Base-by-base conservation (phyloP, 179 eudicot species). In the Silene coronaria region DNA sequence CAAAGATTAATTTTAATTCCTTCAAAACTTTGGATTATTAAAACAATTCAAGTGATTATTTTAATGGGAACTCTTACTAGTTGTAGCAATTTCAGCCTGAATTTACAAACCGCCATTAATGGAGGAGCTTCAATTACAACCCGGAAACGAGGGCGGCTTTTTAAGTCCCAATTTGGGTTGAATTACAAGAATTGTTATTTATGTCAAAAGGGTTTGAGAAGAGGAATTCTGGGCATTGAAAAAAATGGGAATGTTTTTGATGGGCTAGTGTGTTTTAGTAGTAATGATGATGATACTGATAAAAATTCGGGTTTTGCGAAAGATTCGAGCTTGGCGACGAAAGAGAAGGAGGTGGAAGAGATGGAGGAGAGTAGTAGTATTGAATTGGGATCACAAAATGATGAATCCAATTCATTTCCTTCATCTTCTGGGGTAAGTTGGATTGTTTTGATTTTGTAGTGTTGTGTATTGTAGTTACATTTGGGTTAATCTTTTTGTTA, bases 271-370 rank as follows among this genome's bases (percentile, higher is more conserved):
- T 87, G 93, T 60, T 84, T 76, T 36, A 86, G 83, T 78, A 71
- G 76, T 70, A 74, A 78, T 71, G 75, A 72, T 70, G 78, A 74
- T 23, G 77, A 59, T 22, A 86, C 73, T 48, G 80, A 70, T 53
- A 82, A 72, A 12, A 77, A 64, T 34, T 65, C 84, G n/a, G 7
- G 60, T 70, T 70, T 30, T 19, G 34, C 73, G 21, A 87, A 73
- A 8, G 91, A 87, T 28, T 87, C 91, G 23, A 90, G 80, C 78
- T 84, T 90, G 89, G 93, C 90, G 3, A 93, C 96, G 14, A 82
- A 82, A 38, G 84, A 78, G 38, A 81, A 91, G 27, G 86, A 77
- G 58, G 85, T 68, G 71, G 87, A 80, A n/a, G 85, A 88, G 17
- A 79, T 19, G 1, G 77, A 69, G 11, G 70, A 80, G 4, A 28